Evolutionary conservation across 2,329 filamentous ascomycete genomes (phyloP).

Genomic region (Coniochaeta hoffmannii): DNA sequence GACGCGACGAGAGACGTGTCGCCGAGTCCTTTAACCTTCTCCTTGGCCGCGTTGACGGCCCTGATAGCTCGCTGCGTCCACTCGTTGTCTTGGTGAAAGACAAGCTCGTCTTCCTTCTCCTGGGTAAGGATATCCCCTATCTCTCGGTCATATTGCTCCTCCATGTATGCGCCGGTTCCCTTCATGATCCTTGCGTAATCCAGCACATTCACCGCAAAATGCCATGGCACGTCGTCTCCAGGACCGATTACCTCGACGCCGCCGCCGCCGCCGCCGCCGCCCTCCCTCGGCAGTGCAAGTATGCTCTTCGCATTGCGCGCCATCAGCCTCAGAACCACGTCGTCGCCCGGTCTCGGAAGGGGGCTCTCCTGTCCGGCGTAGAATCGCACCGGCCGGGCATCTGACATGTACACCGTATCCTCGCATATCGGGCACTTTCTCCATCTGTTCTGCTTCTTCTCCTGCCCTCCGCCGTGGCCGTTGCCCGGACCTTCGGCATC

Average conservation of each 20-base stretch:
- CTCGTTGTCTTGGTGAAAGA: constrained; percentile 88
- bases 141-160: constrained; percentile 70
- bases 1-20: constrained; percentile 11
- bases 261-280: constrained; percentile 55
- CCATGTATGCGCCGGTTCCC: constrained; percentile 83
- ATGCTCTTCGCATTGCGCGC: constrained; percentile 74
- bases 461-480: constrained; percentile 44
- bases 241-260: constrained; percentile 59
- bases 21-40: constrained; percentile 52
- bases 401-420: constrained; percentile 86
- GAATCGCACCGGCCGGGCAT: constrained; percentile 83
- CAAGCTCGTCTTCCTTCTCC: constrained; percentile 80
- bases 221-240: constrained; percentile 83
- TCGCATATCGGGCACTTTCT: constrained; percentile 97
- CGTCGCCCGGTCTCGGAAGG: constrained; percentile 72
- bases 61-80: constrained; percentile 83
- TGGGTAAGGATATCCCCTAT: constrained; percentile 66
- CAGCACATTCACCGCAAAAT: constrained; percentile 85
- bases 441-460: constrained; percentile 57
- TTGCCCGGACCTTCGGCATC: constrained; percentile 46
- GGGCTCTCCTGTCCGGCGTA: constrained; percentile 83
- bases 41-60: constrained; percentile 66
- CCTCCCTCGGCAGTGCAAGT: constrained; percentile 79
- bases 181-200: constrained; percentile 97
- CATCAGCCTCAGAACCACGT: constrained; percentile 83